These are phyloP conservation scores for Massospora cicadina DNA, from an alignment of 371 early-diverging fungal species.

Conservation along the genomic window DNA sequence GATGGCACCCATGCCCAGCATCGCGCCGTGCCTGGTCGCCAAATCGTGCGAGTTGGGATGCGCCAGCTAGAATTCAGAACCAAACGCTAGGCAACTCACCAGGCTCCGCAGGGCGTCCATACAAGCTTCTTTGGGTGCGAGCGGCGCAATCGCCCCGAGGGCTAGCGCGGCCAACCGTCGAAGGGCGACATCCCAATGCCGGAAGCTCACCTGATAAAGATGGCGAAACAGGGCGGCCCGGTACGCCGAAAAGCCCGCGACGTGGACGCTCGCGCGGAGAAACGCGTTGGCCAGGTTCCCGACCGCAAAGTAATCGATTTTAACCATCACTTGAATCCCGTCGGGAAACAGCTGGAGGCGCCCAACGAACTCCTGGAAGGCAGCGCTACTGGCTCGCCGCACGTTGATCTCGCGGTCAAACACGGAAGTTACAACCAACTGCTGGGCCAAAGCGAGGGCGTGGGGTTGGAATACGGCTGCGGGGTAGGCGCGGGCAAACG, in stretches of 20 bases:
- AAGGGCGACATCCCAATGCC: constrained; percentile 42
- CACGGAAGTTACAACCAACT: constrained; percentile 55
- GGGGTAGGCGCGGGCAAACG: constrained; percentile 83
- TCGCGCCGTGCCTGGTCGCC: not conserved
- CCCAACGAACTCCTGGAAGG: constrained; percentile 95
- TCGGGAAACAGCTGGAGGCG: constrained; percentile 80
- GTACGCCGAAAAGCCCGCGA: constrained; percentile 35
- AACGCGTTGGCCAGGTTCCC: constrained; percentile 65
- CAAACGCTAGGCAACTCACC: not conserved
- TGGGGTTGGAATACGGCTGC: constrained; percentile 40
- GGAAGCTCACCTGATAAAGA: constrained; percentile 26
- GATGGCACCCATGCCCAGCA: not conserved
- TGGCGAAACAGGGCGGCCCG: constrained; percentile 2
- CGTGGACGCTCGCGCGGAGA: constrained; percentile 35
- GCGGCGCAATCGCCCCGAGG: not conserved
- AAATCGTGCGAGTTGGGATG: not conserved
- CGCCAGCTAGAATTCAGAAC: not conserved
- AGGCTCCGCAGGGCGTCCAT: not conserved
- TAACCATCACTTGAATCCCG: constrained; percentile 77
- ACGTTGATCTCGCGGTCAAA: constrained; percentile 90
- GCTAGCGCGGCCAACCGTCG: constrained; percentile 49
- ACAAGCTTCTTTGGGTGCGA: not conserved
- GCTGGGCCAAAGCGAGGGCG: constrained; percentile 40
- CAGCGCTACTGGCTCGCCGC: constrained; percentile 87
- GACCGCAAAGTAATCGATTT: constrained; percentile 79